Conservation (phyloP, 108 stramenopile genomes). For the Skeletonema potamos region DNA sequence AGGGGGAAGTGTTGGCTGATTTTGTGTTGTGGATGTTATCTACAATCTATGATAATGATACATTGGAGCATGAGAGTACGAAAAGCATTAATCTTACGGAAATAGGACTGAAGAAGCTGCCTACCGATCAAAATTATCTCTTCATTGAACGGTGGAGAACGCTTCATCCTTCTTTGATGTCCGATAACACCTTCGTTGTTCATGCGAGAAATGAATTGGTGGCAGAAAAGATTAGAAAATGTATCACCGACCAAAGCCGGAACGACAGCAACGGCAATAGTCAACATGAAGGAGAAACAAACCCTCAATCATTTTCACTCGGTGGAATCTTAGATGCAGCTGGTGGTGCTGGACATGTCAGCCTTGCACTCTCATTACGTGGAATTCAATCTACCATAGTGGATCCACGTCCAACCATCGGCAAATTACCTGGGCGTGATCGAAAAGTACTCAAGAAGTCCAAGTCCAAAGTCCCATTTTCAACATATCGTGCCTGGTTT, state of each 20-base stretch:
- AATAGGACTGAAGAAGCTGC: neutral
- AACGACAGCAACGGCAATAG: neutral
- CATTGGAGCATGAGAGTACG: neutral
- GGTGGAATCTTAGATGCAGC: conserved; percentile 67
- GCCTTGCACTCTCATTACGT: conserved; percentile 62
- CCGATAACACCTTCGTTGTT: neutral
- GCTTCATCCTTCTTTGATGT: neutral
- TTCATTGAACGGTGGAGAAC: conserved; percentile 11
- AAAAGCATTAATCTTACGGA: neutral
- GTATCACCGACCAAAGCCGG: conserved; percentile 5
- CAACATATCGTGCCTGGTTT: conserved; percentile 63
- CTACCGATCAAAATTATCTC: neutral
- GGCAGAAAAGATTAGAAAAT: neutral
- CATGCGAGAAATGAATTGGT: neutral
- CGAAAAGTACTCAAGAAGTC: conserved; percentile 67
- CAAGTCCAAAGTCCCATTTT: conserved; percentile 42
- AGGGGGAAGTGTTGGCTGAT: conserved; percentile 58
- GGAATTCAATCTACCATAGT: conserved; percentile 73
- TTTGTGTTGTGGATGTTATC: conserved; percentile 58
- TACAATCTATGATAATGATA: conserved; percentile 18
- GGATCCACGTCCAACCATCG: conserved; percentile 69
- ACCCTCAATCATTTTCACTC: neutral
- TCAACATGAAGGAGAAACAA: neutral
- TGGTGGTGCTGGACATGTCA: conserved; percentile 82
- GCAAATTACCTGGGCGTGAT: conserved; percentile 66